Evolutionary conservation across 2,329 filamentous ascomycete species (phyloP), one percentile per base, ranked within the genome.

Genomic region (Pyrenochaeta sp.): DNA sequence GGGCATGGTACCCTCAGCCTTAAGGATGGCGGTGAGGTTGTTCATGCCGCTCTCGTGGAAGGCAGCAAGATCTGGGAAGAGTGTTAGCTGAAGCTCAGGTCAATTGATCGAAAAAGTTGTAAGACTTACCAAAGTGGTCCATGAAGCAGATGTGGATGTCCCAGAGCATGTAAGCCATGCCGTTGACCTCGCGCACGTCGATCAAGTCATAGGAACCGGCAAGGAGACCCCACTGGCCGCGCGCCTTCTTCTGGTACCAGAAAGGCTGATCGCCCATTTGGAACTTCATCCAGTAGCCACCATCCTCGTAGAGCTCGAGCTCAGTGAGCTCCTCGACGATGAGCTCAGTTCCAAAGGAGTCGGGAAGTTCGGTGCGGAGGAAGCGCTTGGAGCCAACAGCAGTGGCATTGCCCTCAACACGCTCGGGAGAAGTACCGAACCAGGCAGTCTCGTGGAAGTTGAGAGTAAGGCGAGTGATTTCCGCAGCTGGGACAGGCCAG

Each of bases 141-240:
- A 38, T 38, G 35, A 38, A 38, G 35, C 35, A 38, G 24, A 38
- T 26, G 29, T 38, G 35, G 22, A 38, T 38, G 17, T 38, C 35
- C 35, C 35, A 38, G 14, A 38, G 35, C 35, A 38, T 38, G 24
- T 38, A 38, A 21, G 35, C 10, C 23, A 38, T 38, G 35, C 22
- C 26, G 24, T 29, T 29, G 24, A 38, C 29, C 17, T 38, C 18
- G 24, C 35, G 23, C 11, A 38, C 26, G 9, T 38, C 35, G 10
- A 38, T 18, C 28, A 29, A 28, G 18, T 38, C 35, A 23, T 26
- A 38, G 10, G 35, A 38, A 11, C 35, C 35, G n/a, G 35, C 35
- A 24, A 38, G 24, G 5, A 38, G 35, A 11, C 35, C 35, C 20
- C 13, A 29, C 15, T 29, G n/a, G 14, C 26, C 35, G 8, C 19